Evolutionary conservation across 2,329 filamentous ascomycete genomes (phyloP), one percentile per base, ranked within the genome.

Genomic region (Podosphaera aphanis): DNA sequence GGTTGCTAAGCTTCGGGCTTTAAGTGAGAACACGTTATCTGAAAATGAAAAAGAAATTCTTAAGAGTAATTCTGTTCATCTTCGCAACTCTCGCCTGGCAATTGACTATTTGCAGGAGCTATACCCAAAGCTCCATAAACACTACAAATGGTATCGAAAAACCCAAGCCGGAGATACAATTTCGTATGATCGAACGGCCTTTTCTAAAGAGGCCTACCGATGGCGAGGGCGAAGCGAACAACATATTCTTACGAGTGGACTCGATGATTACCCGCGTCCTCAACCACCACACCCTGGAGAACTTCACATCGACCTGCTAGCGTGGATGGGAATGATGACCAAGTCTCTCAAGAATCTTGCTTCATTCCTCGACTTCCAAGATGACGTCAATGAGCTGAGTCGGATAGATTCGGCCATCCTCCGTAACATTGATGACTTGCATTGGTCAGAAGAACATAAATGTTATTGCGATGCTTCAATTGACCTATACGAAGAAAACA

Each of bases 261-360:
- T 98, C 1, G 90, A 98, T 57, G 90, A 98, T 64, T 98, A 95
- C 59, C 90, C 90, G 43, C 83, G 90, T 43, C 72, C 90, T 7
- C 83, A 93, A 61, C 86, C 90, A 13, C 90, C 90, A 21, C 86
- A 94, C 60, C 88, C 90, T 0, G 88, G 84, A 56, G 90, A 98
- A 72, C 71, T 98, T 43, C 88, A 98, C 60, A 78, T 92, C 25
- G 90, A 98, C 62, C 69, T 95, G 46, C 81, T 98, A 61, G 83
- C 83, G 45, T 98, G 90, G 90, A 81, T 98, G 64, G 90, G 88
- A n/a, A 74, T 94, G 66, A 93, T 94, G 83, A 79, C 83, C 36
- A 77, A 79, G 52, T 79, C 81, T n/a, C 73, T 98, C 46, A 71
- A 76, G 55, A 82, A 79, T 53, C 82, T 94, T 54, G 83, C 85